These are phyloP conservation scores for Paecilomyces formosus DNA, from an alignment of 2,329 filamentous ascomycete genomes.

Conservation along the genomic window DNA sequence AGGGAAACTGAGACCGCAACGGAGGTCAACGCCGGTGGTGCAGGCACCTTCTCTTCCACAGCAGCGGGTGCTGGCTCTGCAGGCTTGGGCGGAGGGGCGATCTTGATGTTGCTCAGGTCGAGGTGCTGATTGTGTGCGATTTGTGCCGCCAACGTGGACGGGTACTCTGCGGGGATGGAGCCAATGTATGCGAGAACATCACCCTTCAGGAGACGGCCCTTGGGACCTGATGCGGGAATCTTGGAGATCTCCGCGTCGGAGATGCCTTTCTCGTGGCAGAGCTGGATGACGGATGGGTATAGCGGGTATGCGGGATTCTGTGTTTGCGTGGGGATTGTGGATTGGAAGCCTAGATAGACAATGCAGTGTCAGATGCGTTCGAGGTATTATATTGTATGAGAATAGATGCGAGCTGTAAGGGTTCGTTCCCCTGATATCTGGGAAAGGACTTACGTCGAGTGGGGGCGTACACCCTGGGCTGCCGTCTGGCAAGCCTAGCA, in stretches of 20 bases:
- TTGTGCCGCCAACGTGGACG: conserved; percentile 60
- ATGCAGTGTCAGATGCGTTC: neutral
- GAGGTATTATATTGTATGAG: neutral
- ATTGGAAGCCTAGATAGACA: conserved; percentile 23
- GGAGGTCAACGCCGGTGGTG: conserved; percentile 22
- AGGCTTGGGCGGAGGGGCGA: conserved; percentile 43
- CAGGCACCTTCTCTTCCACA: conserved; percentile 16
- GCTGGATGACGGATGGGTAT: conserved; percentile 71
- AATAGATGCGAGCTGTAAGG: neutral
- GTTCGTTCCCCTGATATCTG: conserved; percentile 1
- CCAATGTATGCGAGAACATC: conserved; percentile 90
- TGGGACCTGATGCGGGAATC: conserved; percentile 81
- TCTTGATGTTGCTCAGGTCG: conserved; percentile 91
- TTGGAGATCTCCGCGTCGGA: conserved; percentile 67
- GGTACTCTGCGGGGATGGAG: conserved; percentile 63
- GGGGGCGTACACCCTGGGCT: conserved; percentile 20
- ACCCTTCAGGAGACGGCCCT: conserved; percentile 84
- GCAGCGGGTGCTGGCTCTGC: conserved; percentile 24
- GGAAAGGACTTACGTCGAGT: conserved; percentile 26
- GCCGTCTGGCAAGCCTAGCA: conserved; percentile 26
- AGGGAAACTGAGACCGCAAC: conserved; percentile 73
- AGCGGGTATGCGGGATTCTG: conserved; percentile 42
- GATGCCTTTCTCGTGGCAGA: conserved; percentile 73
- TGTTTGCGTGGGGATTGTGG: conserved; percentile 23
- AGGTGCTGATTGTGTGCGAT: conserved; percentile 73